Evolutionary conservation across 139 green algal species (phyloP).

Genomic region (Chlamydomonas sp.): DNA sequence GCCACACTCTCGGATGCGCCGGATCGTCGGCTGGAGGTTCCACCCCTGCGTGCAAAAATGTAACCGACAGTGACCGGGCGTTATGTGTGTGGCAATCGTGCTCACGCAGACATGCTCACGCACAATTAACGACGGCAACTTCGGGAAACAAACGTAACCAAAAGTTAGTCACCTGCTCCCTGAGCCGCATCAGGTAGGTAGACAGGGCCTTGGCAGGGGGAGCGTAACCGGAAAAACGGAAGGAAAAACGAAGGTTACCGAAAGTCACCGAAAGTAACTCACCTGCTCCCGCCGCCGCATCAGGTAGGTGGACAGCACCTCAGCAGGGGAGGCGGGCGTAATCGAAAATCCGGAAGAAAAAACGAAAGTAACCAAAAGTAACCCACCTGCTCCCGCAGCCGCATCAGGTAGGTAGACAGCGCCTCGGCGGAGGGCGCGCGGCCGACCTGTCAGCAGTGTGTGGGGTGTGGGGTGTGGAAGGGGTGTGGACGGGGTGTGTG

Average conservation of each 20-base stretch:
- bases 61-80: no score
- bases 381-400: conserved; percentile 53
- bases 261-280: no score
- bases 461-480: no score
- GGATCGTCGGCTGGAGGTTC: conserved; percentile 45
- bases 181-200: conserved; percentile 63
- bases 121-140: no score
- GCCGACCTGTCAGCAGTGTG: conserved; percentile 26
- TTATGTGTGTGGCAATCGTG: no score
- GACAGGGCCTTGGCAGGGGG: conserved; percentile 14
- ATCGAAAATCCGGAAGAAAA: no score
- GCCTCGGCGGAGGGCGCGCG: conserved; percentile 4
- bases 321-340: neutral
- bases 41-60: conserved; percentile 53
- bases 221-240: no score
- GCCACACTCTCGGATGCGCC: conserved; percentile 12
- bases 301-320: conserved; percentile 51
- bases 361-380: no score
- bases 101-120: no score
- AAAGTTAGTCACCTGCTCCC: conserved; percentile 46
- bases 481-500: no score
- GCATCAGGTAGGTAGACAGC: conserved; percentile 55
- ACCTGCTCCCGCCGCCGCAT: conserved; percentile 58
- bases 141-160: no score
- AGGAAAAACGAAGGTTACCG: no score